A percentile compares a stretch with the other conserved stretches of the same genome.
Conservation (phyloP, 768 basidiomycete genomes). For the Cystoderma amianthinum region DNA sequence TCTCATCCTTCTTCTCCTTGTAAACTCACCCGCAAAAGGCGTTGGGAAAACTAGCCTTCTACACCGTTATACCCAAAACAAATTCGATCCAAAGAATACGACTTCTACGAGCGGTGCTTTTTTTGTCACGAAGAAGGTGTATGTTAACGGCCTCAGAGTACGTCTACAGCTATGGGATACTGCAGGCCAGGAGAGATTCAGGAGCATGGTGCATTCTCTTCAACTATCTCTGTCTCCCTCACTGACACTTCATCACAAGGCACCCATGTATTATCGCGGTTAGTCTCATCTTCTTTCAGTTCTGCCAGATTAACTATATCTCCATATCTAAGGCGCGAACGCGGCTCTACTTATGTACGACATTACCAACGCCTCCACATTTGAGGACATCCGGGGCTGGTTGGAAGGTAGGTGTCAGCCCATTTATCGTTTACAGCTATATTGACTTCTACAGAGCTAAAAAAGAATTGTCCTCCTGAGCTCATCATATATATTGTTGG, state of each 20-base stretch:
- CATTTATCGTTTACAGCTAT: constrained; percentile 9
- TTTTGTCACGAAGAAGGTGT: constrained; percentile 90
- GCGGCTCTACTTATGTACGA: constrained; percentile 93
- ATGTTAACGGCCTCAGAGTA: constrained; percentile 79
- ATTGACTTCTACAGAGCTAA: constrained; percentile 53
- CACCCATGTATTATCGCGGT: constrained; percentile 93
- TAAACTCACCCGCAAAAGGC: constrained; percentile 31
- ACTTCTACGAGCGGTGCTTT: constrained; percentile 90
- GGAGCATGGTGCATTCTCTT: constrained; percentile 66
- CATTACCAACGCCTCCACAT: constrained; percentile 83
- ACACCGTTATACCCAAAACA: constrained; percentile 85
- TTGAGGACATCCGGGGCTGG: constrained; percentile 91
- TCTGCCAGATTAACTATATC: neutral
- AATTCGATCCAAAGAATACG: constrained; percentile 82
- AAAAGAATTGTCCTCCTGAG: constrained; percentile 84
- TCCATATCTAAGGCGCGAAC: constrained; percentile 59
- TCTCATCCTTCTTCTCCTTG: constrained; percentile 2
- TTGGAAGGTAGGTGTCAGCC: constrained; percentile 56
- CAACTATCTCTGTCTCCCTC: constrained; percentile 7
- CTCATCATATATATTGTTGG: constrained; percentile 94
- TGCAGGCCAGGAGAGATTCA: constrained; percentile 89
- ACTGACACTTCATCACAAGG: constrained; percentile 37
- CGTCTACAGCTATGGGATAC: constrained; percentile 90
- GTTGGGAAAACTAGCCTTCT: constrained; percentile 92
- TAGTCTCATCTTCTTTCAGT: constrained; percentile 9